These are phyloP conservation scores for Rhexocercosporidium sp. DNA, from an alignment of 2,329 filamentous ascomycete genomes.

Conservation along the genomic window DNA sequence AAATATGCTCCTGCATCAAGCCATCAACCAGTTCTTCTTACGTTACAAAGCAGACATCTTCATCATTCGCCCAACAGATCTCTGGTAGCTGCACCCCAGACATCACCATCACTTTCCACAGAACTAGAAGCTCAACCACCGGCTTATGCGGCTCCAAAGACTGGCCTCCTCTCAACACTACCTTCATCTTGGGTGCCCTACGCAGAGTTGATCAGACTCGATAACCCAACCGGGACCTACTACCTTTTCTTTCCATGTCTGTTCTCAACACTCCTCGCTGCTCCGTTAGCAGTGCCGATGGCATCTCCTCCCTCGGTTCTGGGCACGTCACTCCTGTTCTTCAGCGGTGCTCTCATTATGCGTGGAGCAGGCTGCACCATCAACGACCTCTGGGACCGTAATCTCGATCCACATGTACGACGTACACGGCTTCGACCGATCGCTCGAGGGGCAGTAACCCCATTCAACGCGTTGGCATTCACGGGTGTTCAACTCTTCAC, in stretches of 20 bases:
- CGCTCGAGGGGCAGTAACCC: slow-evolving; percentile 77
- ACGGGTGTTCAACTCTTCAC: slow-evolving; percentile 76
- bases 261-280: slow-evolving; percentile 82
- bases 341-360: slow-evolving; percentile 81
- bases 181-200: slow-evolving; percentile 78
- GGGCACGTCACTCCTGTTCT: slow-evolving; percentile 72
- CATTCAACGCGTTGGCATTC: slow-evolving; percentile 73
- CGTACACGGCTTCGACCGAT: slow-evolving; percentile 81
- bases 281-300: slow-evolving; percentile 68
- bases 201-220: slow-evolving; percentile 78
- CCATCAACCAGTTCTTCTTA: neutral
- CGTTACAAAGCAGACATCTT: neutral
- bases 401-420: slow-evolving; percentile 80
- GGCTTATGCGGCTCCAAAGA: slow-evolving; percentile 69
- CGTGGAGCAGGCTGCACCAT: slow-evolving; percentile 87
- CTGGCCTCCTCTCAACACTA: slow-evolving; percentile 72
- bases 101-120: neutral
- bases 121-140: slow-evolving; percentile 4
- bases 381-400: slow-evolving; percentile 90
- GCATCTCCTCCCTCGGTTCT: slow-evolving; percentile 64
- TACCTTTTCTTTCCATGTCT: slow-evolving; percentile 87
- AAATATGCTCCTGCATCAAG: neutral
- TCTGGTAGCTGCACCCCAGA: neutral
- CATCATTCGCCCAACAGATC: slow-evolving; percentile 5
- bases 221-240: slow-evolving; percentile 82